Base-by-base conservation (phyloP, 495 filamentous ascomycete species). In the Durotheca rogersii region DNA sequence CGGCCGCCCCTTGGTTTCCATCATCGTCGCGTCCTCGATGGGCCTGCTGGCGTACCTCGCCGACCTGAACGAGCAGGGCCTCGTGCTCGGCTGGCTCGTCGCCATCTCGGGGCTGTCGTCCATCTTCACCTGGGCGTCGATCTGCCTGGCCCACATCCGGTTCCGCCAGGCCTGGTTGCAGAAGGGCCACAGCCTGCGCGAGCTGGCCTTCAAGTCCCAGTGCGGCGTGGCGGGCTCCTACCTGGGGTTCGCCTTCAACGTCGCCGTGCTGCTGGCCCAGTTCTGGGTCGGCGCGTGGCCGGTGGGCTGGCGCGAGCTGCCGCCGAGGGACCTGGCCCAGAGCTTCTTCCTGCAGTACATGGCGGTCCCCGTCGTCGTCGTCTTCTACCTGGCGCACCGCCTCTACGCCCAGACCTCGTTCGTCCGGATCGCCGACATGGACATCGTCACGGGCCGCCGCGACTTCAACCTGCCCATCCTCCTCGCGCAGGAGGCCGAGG, bases 211-310 rank as follows among this genome's bases (percentile, higher is more conserved):
- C 77, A 71, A 62, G 7, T 87, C 88, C 1, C 90, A 93, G 53
- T 79, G 85, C 1, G 93, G 93, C 40, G 72, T 94, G 1, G 64
- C 81, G 16, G 93, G 92, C 1, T 94, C 89, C 1, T 96, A 85
- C 81, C 46, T 95, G 18, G 93, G 93, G 7, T 78, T 96, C 51
- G 51, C 71, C 21, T 82, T 95, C 67, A 96, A 96, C 66, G 44
- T 74, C 18, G 71, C 95, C 7, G 84, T 98, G n/a, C 77, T 97
- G 15, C 61, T 92, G 35, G 92, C 88, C 6, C 91, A 97, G 62
- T 95, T 97, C 74, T 97, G 93, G 93, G 86, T 84, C 19, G 90
- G 86, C 20, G 85, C 88, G 11, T 88, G 85, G 51, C 93, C 93
- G 1, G 72, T 93, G 17, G 85, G 79, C 23, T 81, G 78, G 56